Conservation (phyloP, 192 early-diverging fungal species). For the Gryganskiella cystojenkinii region DNA sequence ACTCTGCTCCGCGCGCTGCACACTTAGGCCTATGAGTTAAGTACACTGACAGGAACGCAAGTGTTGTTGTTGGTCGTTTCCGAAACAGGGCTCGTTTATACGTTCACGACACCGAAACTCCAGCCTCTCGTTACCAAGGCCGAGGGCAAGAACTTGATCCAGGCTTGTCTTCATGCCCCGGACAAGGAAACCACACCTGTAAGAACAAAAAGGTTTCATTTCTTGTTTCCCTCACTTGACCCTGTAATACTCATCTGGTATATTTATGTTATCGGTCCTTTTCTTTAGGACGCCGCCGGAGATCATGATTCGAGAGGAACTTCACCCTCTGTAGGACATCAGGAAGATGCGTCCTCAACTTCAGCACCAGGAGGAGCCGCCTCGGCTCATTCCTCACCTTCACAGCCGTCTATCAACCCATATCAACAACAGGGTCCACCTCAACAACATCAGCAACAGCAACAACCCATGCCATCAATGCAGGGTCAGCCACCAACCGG, state of each 20-base stretch:
- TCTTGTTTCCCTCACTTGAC: background rate
- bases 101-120: slow-evolving; percentile 93
- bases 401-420: slow-evolving; percentile 12
- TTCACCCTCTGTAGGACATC: slow-evolving; percentile 1
- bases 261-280: background rate
- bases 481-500: slow-evolving; percentile 5
- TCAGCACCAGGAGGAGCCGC: background rate
- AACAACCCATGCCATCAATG: background rate
- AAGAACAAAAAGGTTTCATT: background rate
- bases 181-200: slow-evolving; percentile 62
- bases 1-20: too few species aligned
- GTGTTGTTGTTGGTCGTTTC: slow-evolving; percentile 93
- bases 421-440: slow-evolving; percentile 19
- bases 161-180: slow-evolving; percentile 90
- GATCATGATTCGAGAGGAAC: background rate
- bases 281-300: background rate
- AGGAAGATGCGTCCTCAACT: background rate
- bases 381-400: slow-evolving; percentile 2
- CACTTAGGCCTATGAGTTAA: slow-evolving; percentile 89
- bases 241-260: background rate
- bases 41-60: slow-evolving; percentile 94
- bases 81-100: slow-evolving; percentile 95
- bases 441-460: slow-evolving; percentile 21
- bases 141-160: slow-evolving; percentile 94
- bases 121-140: slow-evolving; percentile 92